Evolutionary conservation across 1,284 basidiomycete species (phyloP).

Genomic region (Naganishia sp.): DNA sequence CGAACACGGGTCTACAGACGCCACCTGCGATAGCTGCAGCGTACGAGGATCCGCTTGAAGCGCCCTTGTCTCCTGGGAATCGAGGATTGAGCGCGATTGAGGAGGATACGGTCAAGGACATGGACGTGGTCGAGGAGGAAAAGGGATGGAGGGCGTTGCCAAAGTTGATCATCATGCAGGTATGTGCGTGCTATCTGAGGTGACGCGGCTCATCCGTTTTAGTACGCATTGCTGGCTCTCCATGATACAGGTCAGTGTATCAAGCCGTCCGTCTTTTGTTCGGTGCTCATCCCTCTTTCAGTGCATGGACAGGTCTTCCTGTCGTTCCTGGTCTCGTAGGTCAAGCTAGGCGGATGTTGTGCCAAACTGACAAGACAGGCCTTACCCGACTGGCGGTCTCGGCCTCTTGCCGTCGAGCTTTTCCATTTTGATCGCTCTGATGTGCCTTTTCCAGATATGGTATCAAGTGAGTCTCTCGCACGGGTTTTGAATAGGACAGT

Average conservation of each 20-base stretch:
- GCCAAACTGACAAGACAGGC: constrained; percentile 34
- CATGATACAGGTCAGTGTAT: constrained; percentile 45
- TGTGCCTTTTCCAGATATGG: constrained; percentile 54
- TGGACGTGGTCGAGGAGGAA: constrained; percentile 38
- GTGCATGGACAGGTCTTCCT: constrained; percentile 54
- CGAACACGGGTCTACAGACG: constrained; percentile 50
- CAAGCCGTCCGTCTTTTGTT: not conserved
- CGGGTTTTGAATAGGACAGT: not conserved
- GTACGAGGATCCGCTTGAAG: constrained; percentile 37
- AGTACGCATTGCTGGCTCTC: constrained; percentile 54
- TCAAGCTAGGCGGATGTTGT: not conserved
- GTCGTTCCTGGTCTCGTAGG: constrained; percentile 53
- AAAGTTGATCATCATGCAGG: constrained; percentile 50
- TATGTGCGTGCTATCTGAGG: constrained; percentile 31
- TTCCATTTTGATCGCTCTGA: constrained; percentile 53
- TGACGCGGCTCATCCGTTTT: not conserved
- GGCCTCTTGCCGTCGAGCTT: constrained; percentile 54
- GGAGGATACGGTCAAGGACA: constrained; percentile 37
- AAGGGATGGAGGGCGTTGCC: constrained; percentile 47
- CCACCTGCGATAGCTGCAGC: constrained; percentile 43
- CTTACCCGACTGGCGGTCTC: constrained; percentile 52
- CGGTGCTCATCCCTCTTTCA: not conserved
- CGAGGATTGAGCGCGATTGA: constrained; percentile 48
- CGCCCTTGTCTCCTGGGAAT: not conserved
- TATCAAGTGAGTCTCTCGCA: constrained; percentile 40